These are phyloP conservation scores for Arthromyces matolae DNA, from an alignment of 768 basidiomycete genomes.

Conservation along the genomic window DNA sequence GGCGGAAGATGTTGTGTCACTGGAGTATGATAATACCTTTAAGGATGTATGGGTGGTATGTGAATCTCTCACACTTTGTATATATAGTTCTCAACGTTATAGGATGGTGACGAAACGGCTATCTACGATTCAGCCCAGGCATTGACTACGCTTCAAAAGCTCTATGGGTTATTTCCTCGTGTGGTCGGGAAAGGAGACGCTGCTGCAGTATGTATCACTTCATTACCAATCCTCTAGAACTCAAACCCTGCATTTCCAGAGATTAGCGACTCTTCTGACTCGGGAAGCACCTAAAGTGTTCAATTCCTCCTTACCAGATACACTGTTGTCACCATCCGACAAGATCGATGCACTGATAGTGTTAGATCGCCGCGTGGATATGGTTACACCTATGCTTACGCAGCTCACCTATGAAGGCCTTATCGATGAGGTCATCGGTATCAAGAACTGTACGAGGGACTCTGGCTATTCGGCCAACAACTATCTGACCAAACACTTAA, in stretches of 20 bases:
- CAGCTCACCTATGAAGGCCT: conserved; percentile 97
- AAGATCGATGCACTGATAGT: conserved; percentile 85
- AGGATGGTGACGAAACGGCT: conserved; percentile 93
- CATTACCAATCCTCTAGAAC: conserved; percentile 1
- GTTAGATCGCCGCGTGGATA: conserved; percentile 86
- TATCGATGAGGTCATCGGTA: conserved; percentile 86
- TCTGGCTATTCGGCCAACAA: background rate
- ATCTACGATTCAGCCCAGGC: conserved; percentile 89
- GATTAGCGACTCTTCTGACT: conserved; percentile 68
- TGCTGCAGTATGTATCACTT: conserved; percentile 50
- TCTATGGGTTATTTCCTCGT: conserved; percentile 88
- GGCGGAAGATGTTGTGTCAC: conserved; percentile 87
- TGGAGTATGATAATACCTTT: conserved; percentile 84
- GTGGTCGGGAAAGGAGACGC: conserved; percentile 92
- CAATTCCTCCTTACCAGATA: conserved; percentile 34
- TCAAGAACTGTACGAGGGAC: conserved; percentile 88
- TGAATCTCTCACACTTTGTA: conserved; percentile 14
- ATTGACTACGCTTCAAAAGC: conserved; percentile 73
- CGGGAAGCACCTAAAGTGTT: conserved; percentile 47
- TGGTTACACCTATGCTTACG: conserved; percentile 93
- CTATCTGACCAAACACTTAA: conserved; percentile 24
- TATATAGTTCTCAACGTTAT: background rate
- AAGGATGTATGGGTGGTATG: conserved; percentile 89
- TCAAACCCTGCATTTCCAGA: conserved; percentile 38
- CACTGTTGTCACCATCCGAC: conserved; percentile 44